Conservation (phyloP, 2,329 filamentous ascomycete genomes). For the Sclerotinia glacialis region DNA sequence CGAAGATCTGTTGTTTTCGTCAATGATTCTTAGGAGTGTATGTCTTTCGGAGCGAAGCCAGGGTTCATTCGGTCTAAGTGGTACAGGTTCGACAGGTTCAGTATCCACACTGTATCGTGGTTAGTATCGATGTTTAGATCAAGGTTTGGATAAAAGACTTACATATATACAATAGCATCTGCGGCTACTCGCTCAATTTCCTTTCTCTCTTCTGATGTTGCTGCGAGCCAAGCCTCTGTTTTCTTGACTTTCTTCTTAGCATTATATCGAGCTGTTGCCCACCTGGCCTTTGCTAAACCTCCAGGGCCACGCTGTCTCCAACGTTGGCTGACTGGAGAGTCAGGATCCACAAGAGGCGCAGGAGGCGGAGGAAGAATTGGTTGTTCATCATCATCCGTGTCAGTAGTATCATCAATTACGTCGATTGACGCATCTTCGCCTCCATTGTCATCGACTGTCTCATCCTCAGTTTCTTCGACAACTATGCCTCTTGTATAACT, state of each 20-base stretch:
- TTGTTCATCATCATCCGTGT: background rate
- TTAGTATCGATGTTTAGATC: background rate
- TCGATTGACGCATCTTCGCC: background rate
- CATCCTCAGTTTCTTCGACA: background rate
- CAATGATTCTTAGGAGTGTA: background rate
- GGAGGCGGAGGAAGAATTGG: too few relatives aligned
- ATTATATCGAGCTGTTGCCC: background rate
- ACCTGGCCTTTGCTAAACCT: background rate
- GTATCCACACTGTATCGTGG: background rate
- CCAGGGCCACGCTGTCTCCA: background rate
- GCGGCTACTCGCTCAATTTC: background rate
- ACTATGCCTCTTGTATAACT: background rate
- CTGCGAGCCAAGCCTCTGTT: background rate
- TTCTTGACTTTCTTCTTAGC: background rate
- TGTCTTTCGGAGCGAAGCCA: conserved; percentile 3
- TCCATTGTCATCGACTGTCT: background rate
- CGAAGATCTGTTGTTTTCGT: background rate
- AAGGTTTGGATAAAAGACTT: background rate
- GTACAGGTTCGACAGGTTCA: background rate
- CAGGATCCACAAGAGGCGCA: background rate
- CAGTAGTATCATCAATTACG: background rate
- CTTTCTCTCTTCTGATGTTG: background rate
- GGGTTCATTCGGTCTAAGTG: background rate
- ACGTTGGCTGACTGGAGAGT: background rate
- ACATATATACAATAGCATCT: background rate